Evolutionary conservation across 1,284 basidiomycete species (phyloP), one percentile per base, ranked within the genome.

Genomic region (Cryptococcus maquisensis): DNA sequence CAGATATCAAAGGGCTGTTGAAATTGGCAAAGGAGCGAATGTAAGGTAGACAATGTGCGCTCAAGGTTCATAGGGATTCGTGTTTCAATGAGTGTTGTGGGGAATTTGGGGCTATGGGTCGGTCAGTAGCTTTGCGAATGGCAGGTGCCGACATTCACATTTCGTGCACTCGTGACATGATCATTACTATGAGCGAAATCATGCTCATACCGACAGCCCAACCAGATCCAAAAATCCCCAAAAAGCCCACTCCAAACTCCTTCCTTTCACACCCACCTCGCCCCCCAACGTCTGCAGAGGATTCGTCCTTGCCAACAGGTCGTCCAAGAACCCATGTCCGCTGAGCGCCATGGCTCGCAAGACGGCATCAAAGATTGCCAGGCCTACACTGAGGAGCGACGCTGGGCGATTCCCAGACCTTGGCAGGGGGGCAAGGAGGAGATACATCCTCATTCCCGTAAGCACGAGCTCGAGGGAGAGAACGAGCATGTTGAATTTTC

Each of bases 241-340:
- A 16, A 49, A 49, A 8, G 23, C 12, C 47, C 47, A 49, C 28
- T 41, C 39, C 36, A 49, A 15, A 49, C 47, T 23, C 47, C 23
- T 24, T 8, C 24, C 39, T n/a, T 37, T 41, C 23, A 36, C 10
- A 49, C 38, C 24, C n/a, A 10, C 35, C n/a, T 39, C 37, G 28
- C 28, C 28, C 10, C 28, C 28, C 10, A 32, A 32, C 6, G 28
- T 32, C 28, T 32, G 28, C 28, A 32, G 7, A 32, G 28, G 28
- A 10, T 32, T 32, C 28, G 28, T 32, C n/a, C 23, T 49, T 8
- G 15, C 37, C 20, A 41, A 18, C 10, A 49, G 23, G 8, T 18
- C 39, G 7, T 49, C 37, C 6, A 41, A 12, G 12, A 49, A 23
- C 21, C 20, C 26, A 6, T 49, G 39, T 15, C 23, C 21, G 9